phyloP scores from a whole-genome alignment of 176 grass and related monocot species.

The Carex cristatella region DNA sequence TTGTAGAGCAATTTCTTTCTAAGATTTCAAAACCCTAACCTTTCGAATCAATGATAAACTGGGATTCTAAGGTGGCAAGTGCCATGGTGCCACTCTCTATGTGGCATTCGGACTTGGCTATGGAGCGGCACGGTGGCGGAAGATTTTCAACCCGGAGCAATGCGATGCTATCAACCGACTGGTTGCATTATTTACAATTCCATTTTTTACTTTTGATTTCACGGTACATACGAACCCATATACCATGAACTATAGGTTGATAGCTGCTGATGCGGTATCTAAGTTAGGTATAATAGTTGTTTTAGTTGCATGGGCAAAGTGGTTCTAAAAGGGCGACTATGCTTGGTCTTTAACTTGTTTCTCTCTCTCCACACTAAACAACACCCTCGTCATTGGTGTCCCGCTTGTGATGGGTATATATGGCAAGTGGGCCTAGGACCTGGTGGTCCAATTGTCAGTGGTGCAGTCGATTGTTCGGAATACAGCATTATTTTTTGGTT shows the following conservation, averaged over 20 bases:
- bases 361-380: conserved; percentile 55
- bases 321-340: background rate
- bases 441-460: conserved; percentile 77
- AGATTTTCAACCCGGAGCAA: conserved; percentile 73
- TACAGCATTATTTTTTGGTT: conserved; percentile 38
- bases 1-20: no score
- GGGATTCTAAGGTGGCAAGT: conserved; percentile 69
- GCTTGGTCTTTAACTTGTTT: conserved; percentile 51
- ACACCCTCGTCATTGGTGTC: conserved; percentile 66
- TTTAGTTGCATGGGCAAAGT: conserved; percentile 35
- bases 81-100: conserved; percentile 82
- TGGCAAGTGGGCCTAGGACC: conserved; percentile 50
- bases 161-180: conserved; percentile 73
- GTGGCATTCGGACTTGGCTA: conserved; percentile 70
- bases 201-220: conserved; percentile 92
- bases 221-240: conserved; percentile 55
- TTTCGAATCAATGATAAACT: conserved; percentile 47
- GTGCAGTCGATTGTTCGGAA: conserved; percentile 55
- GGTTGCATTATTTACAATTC: conserved; percentile 65
- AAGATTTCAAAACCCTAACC: no score
- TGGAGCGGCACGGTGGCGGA: conserved; percentile 75
- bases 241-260: conserved; percentile 54
- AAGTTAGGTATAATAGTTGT: conserved; percentile 42
- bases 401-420: conserved; percentile 45
- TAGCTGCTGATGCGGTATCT: conserved; percentile 62